These are phyloP conservation scores for Colletotrichum echinochloae DNA, from an alignment of 2,329 filamentous ascomycete species.

Conservation along the genomic window DNA sequence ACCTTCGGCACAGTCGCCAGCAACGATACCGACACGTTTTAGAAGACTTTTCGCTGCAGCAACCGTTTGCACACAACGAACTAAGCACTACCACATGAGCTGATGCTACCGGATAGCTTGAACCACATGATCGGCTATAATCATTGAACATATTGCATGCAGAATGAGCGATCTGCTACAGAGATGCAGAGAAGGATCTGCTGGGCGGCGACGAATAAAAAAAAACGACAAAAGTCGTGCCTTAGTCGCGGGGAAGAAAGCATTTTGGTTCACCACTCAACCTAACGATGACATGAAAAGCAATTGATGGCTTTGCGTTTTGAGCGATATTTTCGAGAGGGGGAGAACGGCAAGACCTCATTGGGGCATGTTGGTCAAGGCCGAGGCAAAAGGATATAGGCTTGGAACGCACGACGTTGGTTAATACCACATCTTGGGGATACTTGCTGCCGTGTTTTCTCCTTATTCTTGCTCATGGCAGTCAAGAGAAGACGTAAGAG, in stretches of 20 bases:
- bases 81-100: constrained; percentile 24
- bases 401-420: constrained; percentile 34
- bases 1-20: constrained; percentile 65
- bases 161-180: constrained; percentile 33
- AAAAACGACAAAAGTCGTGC: neutral
- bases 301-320: constrained; percentile 40
- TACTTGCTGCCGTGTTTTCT: constrained; percentile 28
- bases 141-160: constrained; percentile 38
- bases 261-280: constrained; percentile 35
- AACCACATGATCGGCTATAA: constrained; percentile 34
- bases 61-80: constrained; percentile 12
- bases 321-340: constrained; percentile 36
- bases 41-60: constrained; percentile 43
- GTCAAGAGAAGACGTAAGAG: constrained; percentile 8
- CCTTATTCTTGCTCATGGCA: constrained; percentile 8
- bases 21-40: constrained; percentile 67
- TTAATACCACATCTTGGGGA: constrained; percentile 39
- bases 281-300: constrained; percentile 41
- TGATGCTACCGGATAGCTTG: constrained; percentile 36
- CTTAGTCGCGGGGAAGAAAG: neutral
- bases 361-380: constrained; percentile 22
- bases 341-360: constrained; percentile 14
- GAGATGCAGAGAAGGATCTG: constrained; percentile 23
- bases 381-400: constrained; percentile 9
- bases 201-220: constrained; percentile 24